phyloP scores from a whole-genome alignment of 805 yeast species.

The Diddensiella transvaalensis region DNA sequence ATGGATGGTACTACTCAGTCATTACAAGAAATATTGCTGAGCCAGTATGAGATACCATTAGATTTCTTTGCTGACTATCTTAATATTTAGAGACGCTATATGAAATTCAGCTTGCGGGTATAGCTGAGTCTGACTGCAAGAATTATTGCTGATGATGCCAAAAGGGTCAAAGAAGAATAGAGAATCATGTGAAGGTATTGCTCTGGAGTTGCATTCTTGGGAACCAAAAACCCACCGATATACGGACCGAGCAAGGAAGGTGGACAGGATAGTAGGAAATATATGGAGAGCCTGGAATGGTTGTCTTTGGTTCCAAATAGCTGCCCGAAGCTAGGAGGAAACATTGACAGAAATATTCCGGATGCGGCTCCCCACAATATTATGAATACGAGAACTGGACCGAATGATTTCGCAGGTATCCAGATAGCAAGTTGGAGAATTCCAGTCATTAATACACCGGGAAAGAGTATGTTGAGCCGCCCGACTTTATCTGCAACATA shows the following conservation, averaged over 20 bases:
- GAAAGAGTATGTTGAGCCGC: slow-evolving; percentile 37
- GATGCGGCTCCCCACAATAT: slow-evolving; percentile 37
- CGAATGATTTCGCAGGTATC: slow-evolving; percentile 19
- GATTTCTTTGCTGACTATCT: neutral
- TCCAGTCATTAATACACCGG: slow-evolving; percentile 33
- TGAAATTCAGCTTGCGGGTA: neutral
- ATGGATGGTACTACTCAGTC: neutral
- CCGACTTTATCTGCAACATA: slow-evolving; percentile 46
- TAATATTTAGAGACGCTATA: too few relatives aligned
- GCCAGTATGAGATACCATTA: neutral
- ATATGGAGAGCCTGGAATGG: slow-evolving; percentile 31
- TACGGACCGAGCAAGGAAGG: slow-evolving; percentile 37
- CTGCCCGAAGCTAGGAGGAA: slow-evolving; percentile 36
- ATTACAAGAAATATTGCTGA: neutral
- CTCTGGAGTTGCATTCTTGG: slow-evolving; percentile 17
- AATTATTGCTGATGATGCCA: neutral
- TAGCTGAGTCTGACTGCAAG: neutral
- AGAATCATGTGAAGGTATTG: neutral
- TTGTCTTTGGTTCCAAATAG: slow-evolving; percentile 33
- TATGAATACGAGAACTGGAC: slow-evolving; percentile 26
- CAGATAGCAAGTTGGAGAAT: slow-evolving; percentile 26
- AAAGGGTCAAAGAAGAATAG: neutral
- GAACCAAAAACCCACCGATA: slow-evolving; percentile 37
- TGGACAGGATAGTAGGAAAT: slow-evolving; percentile 30
- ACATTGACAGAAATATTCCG: slow-evolving; percentile 35